Base-by-base conservation (phyloP, 192 early-diverging fungal species). In the Entomortierella beljakovae region DNA sequence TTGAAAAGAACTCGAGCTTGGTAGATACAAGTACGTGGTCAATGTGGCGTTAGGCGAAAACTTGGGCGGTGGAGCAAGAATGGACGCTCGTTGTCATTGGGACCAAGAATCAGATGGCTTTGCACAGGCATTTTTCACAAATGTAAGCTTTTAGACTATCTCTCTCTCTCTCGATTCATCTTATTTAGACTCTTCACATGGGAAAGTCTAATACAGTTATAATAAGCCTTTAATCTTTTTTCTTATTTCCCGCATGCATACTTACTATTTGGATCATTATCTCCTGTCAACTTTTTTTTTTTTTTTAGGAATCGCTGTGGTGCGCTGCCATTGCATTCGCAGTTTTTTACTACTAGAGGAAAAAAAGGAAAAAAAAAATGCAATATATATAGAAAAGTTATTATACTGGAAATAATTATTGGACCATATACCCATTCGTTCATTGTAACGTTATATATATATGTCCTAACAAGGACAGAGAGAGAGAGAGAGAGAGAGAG, bases 61-160 rank as follows among this genome's bases (percentile, higher is more conserved):
- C 40, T 31, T 69, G 10, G 74, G 74, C 37, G 64, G 53, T 7
- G 74, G 74, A 38, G 74, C 74, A 32, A 63, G 74, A 49, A 79
- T 79, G 74, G 74, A 79, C n/a, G 59, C 74, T 1, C 74, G 67
- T 22, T 79, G 74, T 54, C 62, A 79, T 49, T 79, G 74, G 74
- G 74, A 79, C 34, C 74, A 68, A 25, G 74, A 79, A 69, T 79
- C 74, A 1, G 74, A 79, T 48, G 74, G 74, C 33, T 79, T 67
- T 37, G 74, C 74, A n/a, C 74, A 79, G 54, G 74, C 74, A 38
- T 79, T 79, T 48, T 79, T 69, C 56, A 61, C 66, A 5, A 79
- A 79, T 28, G 74, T 79, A 62, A 68, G 69, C 15, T 13, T 35
- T 34, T 51, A 29, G 2, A 32, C 18, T 6, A 6, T 7, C 42